phyloP scores from a whole-genome alignment of 257 asterid genomes.

The Przewalskia tangutica region DNA sequence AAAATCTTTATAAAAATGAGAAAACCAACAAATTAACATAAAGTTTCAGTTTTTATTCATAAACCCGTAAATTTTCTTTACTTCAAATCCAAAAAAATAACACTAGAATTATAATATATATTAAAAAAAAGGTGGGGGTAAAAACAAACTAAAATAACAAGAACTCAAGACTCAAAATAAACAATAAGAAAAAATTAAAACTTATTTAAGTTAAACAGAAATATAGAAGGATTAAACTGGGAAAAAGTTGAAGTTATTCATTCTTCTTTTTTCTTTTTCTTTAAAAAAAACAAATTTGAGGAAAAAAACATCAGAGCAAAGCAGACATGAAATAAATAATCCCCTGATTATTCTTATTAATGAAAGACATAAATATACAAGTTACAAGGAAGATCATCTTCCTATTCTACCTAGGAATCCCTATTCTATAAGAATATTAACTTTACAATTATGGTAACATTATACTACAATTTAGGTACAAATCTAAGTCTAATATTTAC shows the following conservation, averaged over 20 bases:
- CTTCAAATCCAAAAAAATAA: no score
- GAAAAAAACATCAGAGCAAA: neutral
- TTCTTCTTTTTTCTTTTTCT: neutral
- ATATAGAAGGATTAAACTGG: slow-evolving; percentile 17
- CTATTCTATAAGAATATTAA: no score
- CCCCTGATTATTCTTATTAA: no score
- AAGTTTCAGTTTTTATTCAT: neutral
- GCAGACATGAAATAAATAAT: no score
- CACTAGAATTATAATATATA: no score
- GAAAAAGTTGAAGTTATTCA: slow-evolving; percentile 5
- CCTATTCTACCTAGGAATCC: no score
- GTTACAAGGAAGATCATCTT: no score
- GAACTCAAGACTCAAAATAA: neutral
- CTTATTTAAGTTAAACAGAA: slow-evolving; percentile 2
- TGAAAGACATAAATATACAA: no score
- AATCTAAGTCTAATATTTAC: no score
- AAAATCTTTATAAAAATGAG: neutral
- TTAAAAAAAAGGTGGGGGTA: neutral
- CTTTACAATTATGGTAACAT: no score
- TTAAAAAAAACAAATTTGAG: neutral
- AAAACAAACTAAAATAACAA: neutral
- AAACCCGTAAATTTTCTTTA: neutral
- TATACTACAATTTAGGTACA: no score
- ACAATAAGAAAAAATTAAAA: neutral
- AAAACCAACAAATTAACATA: neutral